Evolutionary conservation across 257 asterid species (phyloP), one percentile per base, ranked within the genome.

Genomic region (Nicotiana tabacum): DNA sequence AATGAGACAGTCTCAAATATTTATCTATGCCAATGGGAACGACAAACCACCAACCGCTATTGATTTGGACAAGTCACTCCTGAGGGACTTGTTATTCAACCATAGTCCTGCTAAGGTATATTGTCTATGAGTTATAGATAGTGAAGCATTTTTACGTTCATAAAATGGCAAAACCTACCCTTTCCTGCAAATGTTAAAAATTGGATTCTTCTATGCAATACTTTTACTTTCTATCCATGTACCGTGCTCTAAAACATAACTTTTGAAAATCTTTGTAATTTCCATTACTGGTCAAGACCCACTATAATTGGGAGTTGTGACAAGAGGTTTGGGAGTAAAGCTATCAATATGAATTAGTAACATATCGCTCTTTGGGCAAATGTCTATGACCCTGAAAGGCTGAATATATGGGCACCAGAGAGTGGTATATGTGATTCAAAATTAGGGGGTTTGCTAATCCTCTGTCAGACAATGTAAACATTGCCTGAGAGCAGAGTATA

Each of bases 21-120:
- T 96, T 85, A 51, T 88, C 10, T 94, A 96, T 85, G 98, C 99
- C 39, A 94, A 92, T 76, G 99, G 99, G 83, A 94, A 88, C 51
- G 57, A 87, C 79, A 90, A 88, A 84, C 87, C 98, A 66, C 99
- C 99, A 84, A 94, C 99, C 43, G 96, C 98, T 77, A 93, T 96
- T 78, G 97, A 94, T 84, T 86, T 93, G 62, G 92, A 96, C 86
- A 96, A 95, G 85, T 88, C 96, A 35, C 90, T 96, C 60, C 72
- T 92, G 83, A 93, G 83, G 90, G 98, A 96, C 86, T 85, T 96
- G 84, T 84, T 96, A 74, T 96, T 96, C 89, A 96, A 96, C 92
- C 97, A 93, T 82, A 94, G 97, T 80, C 98, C 99, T 48, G 48
- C 95, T 79, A 96, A 96, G 98, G 99, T 96, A 90, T 61, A 69